These are phyloP conservation scores for Leishmania arabica DNA, from an alignment of 208 protist genomes.

Conservation along the genomic window DNA sequence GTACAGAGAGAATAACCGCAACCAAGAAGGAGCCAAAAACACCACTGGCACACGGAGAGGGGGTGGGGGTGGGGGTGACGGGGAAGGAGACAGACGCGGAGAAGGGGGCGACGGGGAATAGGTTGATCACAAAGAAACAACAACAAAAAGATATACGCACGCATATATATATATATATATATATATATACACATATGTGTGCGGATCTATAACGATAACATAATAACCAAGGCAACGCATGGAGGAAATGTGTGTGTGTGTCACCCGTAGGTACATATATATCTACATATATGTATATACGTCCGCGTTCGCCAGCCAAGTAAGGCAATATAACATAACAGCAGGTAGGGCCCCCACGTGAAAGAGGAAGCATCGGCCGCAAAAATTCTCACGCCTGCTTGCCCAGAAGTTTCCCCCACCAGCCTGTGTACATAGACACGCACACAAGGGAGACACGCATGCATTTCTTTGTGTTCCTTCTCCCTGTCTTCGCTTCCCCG, in stretches of 20 bases:
- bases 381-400: neutral
- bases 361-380: neutral
- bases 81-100: neutral
- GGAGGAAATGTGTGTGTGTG: neutral
- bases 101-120: neutral
- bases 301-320: neutral
- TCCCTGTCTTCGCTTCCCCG: neutral
- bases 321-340: neutral
- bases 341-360: neutral
- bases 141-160: neutral
- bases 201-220: no score
- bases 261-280: neutral
- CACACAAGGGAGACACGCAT: neutral
- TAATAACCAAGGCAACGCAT: neutral
- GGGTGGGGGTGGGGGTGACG: neutral
- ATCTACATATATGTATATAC: neutral
- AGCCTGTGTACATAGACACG: neutral
- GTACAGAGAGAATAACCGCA: neutral
- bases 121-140: neutral
- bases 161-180: neutral
- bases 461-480: neutral
- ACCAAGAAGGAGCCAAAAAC: neutral
- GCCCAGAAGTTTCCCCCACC: neutral
- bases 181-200: neutral
- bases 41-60: neutral